Evolutionary conservation across 192 early-diverging fungal species (phyloP).

Genomic region (Coemansia sp.): DNA sequence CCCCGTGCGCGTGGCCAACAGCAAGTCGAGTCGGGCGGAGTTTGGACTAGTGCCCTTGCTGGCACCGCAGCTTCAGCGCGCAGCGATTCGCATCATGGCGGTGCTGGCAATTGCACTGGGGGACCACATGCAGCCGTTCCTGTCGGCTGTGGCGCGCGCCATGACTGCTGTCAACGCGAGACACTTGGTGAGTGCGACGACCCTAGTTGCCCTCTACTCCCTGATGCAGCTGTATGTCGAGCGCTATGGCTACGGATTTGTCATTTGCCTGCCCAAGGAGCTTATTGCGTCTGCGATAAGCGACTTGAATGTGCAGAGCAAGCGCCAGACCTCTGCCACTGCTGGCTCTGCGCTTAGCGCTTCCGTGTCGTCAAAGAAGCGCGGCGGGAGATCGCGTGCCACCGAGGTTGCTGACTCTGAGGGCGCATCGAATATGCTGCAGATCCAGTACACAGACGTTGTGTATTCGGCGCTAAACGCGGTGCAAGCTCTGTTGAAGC

Average conservation of each 20-base stretch:
- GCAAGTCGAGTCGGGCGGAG: slow-evolving; percentile 42
- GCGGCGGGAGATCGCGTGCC: slow-evolving; percentile 16
- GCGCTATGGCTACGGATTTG: slow-evolving; percentile 43
- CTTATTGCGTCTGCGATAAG: slow-evolving; percentile 24
- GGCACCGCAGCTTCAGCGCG: slow-evolving; percentile 44
- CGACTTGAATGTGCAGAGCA: slow-evolving; percentile 25
- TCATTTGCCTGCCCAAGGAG: slow-evolving; percentile 36
- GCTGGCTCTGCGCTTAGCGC: not conserved
- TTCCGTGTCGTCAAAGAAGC: slow-evolving; percentile 26
- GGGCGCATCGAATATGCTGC: not conserved
- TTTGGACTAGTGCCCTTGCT: slow-evolving; percentile 33
- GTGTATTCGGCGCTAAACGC: slow-evolving; percentile 18
- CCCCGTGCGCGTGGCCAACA: slow-evolving; percentile 33
- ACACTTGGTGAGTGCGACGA: slow-evolving; percentile 24
- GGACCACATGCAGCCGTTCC: slow-evolving; percentile 37
- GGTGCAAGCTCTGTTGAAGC: slow-evolving; percentile 20
- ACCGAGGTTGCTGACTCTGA: slow-evolving; percentile 11
- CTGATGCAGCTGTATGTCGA: slow-evolving; percentile 45
- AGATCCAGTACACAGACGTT: slow-evolving; percentile 41
- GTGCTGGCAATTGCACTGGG: slow-evolving; percentile 34
- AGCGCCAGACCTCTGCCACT: not conserved
- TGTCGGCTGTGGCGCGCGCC: slow-evolving; percentile 36
- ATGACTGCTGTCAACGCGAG: slow-evolving; percentile 26
- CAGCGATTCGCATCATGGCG: slow-evolving; percentile 44
- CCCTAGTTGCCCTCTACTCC: slow-evolving; percentile 31